Evolutionary conservation across 1,139 yeast genomes (phyloP).

Genomic region (Yamadazyma diospyri): DNA sequence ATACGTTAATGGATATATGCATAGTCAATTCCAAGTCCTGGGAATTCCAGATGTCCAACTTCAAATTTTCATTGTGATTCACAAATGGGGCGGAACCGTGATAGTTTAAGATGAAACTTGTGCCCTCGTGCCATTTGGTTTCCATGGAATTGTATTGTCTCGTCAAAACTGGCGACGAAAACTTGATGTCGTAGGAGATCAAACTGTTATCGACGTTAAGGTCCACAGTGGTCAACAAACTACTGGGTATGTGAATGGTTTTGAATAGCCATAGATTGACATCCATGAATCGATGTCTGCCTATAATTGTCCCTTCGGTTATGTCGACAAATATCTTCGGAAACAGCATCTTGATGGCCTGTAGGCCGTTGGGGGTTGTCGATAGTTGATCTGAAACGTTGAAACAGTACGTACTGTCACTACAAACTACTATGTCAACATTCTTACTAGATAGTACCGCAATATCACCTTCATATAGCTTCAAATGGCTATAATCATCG

Average conservation of each 20-base stretch:
- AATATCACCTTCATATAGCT: conserved; percentile 1
- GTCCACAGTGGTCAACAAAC: conserved; percentile 4
- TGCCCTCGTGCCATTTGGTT: conserved; percentile 61
- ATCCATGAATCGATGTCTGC: background rate
- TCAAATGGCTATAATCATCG: background rate
- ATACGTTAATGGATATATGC: conserved; percentile 36
- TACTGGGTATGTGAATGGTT: conserved; percentile 2
- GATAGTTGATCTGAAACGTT: conserved; percentile 5
- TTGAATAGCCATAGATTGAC: conserved; percentile 1
- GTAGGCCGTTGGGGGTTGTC: conserved; percentile 3
- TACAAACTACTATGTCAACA: conserved; percentile 29
- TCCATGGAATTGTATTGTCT: conserved; percentile 31
- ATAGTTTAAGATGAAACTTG: conserved; percentile 13
- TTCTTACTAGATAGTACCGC: background rate
- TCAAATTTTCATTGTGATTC: conserved; percentile 22
- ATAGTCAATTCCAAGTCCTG: conserved; percentile 3
- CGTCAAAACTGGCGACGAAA: background rate
- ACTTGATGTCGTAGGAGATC: conserved; percentile 6
- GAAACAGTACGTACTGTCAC: conserved; percentile 12
- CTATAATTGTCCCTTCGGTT: background rate
- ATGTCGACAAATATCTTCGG: conserved; percentile 1
- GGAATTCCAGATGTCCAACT: conserved; percentile 46
- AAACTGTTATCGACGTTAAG: conserved; percentile 8
- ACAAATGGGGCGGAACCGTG: conserved; percentile 83
- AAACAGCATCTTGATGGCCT: conserved; percentile 4